Conservation (phyloP, 2,329 filamentous ascomycete genomes). For the Pseudophaeomoniella oleicola region DNA sequence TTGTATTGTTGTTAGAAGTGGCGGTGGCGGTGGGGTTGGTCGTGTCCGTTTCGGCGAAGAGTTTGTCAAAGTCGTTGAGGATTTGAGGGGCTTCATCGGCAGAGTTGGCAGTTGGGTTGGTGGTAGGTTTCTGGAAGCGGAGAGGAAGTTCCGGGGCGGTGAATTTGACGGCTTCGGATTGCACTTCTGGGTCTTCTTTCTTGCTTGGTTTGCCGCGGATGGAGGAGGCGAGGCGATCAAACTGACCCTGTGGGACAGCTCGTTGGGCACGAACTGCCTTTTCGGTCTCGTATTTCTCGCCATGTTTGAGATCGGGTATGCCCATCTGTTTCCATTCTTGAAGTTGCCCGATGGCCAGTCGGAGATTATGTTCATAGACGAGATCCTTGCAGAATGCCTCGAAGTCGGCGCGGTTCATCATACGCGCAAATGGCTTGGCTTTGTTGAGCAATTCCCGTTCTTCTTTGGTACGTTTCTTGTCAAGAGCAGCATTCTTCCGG, state of each 20-base stretch:
- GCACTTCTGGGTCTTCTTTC: constrained; percentile 53
- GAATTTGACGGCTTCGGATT: constrained; percentile 59
- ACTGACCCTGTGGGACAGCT: constrained; percentile 56
- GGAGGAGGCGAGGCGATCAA: constrained; percentile 67
- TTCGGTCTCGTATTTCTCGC: constrained; percentile 85
- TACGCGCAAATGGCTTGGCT: constrained; percentile 85
- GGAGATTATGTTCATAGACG: constrained; percentile 78
- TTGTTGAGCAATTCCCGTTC: constrained; percentile 84
- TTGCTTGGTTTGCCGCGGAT: constrained; percentile 38
- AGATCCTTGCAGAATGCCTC: constrained; percentile 72
- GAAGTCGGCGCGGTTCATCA: constrained; percentile 92
- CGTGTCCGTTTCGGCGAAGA: constrained; percentile 39
- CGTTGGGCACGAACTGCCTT: constrained; percentile 61
- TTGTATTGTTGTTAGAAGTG: constrained; percentile 11
- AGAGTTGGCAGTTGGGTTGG: constrained; percentile 16
- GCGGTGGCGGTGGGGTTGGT: constrained; percentile 1
- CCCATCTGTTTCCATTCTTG: constrained; percentile 85
- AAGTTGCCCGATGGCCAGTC: constrained; percentile 75
- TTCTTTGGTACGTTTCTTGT: constrained; percentile 94
- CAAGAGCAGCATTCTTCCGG: constrained; percentile 70
- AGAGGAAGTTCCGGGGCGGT: constrained; percentile 66
- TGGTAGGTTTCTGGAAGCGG: constrained; percentile 34
- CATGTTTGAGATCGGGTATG: constrained; percentile 70
- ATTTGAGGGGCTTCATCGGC: constrained; percentile 18
- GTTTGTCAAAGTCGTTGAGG: constrained; percentile 38